These are phyloP conservation scores for Litchi chinensis DNA, from an alignment of 345 rosid species.

Conservation along the genomic window DNA sequence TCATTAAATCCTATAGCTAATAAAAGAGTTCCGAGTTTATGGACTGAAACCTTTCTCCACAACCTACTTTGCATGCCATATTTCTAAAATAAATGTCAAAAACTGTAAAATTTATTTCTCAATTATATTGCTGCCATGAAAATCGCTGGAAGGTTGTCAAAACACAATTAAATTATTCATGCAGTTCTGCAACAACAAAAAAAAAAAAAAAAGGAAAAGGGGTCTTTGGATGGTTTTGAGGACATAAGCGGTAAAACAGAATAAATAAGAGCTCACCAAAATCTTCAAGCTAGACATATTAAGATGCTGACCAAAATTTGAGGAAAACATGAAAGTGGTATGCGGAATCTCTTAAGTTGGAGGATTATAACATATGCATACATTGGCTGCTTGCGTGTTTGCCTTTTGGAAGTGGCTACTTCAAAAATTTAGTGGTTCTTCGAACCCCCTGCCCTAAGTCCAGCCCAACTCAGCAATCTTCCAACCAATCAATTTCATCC, in stretches of 20 bases:
- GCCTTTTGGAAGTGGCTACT: background rate
- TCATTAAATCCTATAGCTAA: conserved; percentile 2
- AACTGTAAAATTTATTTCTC: background rate
- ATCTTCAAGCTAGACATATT: background rate
- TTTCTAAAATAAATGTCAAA: background rate
- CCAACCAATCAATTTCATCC: background rate
- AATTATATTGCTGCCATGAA: background rate
- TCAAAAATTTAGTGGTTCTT: no score
- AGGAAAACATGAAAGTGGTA: background rate
- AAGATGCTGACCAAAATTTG: background rate
- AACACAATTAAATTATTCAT: background rate
- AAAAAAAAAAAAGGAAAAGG: background rate
- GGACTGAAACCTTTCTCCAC: background rate
- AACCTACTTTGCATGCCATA: background rate
- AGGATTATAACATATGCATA: background rate
- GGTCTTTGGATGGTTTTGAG: background rate
- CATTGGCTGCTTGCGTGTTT: no score
- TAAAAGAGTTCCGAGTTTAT: background rate
- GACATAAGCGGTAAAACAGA: background rate
- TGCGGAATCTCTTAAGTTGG: background rate
- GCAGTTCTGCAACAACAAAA: background rate
- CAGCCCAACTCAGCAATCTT: background rate
- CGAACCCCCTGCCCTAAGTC: background rate
- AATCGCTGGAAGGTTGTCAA: background rate
- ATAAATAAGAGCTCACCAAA: background rate